Base-by-base conservation (phyloP, 441 rosid genomes). In the Hura crepitans region DNA sequence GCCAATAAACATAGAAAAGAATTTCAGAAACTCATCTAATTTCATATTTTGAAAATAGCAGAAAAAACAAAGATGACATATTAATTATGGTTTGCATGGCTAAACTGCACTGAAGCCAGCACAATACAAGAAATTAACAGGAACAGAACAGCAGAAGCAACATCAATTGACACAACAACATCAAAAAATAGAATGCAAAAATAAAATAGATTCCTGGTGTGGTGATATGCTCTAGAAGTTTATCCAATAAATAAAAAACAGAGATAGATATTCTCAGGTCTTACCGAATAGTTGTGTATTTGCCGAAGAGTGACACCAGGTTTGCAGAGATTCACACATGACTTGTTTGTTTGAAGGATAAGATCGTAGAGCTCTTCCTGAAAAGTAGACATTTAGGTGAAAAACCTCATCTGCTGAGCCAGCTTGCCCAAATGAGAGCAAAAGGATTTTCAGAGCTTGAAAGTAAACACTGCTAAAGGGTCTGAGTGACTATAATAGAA, bases 301-400 rank as follows among this genome's bases (percentile, higher is more conserved):
- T 91, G 81, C 25, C 79, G 88, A 80, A 89, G 83, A 81, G 79
- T 87, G 50, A 87, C 75, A 53, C 97, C 98, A 30, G 97, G 98
- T 76, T 82, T 87, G 85, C 98, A 91, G 70, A 82, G 91, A 78
- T 83, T 81, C 66, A 88, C 69, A 62, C 89, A 87, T 75, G 81
- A 92, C 80, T 89, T 88, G 80, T 91, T 95, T 74, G 96, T 88
- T 84, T 81, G 81, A 68, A 92, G 91, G 73, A 95, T 82, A 72
- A 92, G 97, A 84, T 86, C 89, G 77, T 92, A 95, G 65, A 95
- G 79, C 80, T 84, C 97, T 70, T 81, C 87, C 99, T 95, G 92
- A 53, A 59, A 72, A 63, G 51, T 51, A 42, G 33, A 64, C 18
- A 49, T 53, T 23, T 14, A 58, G 18, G 49, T 33, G 62, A 63